A percentile compares a stretch with the other conserved stretches of the same genome.
Evolutionary conservation across 2,329 filamentous ascomycete species (phyloP).

Genomic region (Aspergillus melleus): DNA sequence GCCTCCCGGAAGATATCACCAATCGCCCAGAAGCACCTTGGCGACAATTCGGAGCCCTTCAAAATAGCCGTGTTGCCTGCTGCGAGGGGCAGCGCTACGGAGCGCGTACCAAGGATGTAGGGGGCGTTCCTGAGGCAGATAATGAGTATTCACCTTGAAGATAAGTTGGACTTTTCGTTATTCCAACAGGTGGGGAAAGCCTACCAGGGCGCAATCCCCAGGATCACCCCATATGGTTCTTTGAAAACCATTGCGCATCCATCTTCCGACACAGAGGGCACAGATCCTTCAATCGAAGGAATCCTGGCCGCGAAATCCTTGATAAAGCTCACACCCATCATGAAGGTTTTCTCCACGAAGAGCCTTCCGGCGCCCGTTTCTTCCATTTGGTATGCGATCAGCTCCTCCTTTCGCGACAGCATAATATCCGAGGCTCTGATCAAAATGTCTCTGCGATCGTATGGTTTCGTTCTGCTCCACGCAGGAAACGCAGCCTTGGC

Average conservation of each 20-base stretch:
- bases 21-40: conserved; percentile 63
- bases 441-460: conserved; percentile 67
- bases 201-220: conserved; percentile 81
- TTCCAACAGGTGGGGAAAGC: conserved; percentile 7
- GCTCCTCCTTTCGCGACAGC: conserved; percentile 60
- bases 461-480: conserved; percentile 66
- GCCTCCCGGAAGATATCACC: conserved; percentile 68
- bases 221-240: conserved; percentile 76
- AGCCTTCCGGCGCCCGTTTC: conserved; percentile 55
- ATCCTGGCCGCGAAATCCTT: conserved; percentile 55
- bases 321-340: conserved; percentile 39
- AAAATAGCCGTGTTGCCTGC: conserved; percentile 75
- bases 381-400: conserved; percentile 59
- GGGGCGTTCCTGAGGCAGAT: conserved; percentile 52
- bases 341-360: conserved; percentile 39
- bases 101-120: conserved; percentile 49
- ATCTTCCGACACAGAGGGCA: conserved; percentile 50
- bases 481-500: conserved; percentile 67
- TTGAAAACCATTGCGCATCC: conserved; percentile 65
- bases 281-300: conserved; percentile 48
- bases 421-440: conserved; percentile 38
- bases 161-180: neutral
- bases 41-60: conserved; percentile 69
- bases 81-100: conserved; percentile 62
- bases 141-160: neutral